Conservation (phyloP, 2,329 filamentous ascomycete genomes). For the Byssothecium circinans region DNA sequence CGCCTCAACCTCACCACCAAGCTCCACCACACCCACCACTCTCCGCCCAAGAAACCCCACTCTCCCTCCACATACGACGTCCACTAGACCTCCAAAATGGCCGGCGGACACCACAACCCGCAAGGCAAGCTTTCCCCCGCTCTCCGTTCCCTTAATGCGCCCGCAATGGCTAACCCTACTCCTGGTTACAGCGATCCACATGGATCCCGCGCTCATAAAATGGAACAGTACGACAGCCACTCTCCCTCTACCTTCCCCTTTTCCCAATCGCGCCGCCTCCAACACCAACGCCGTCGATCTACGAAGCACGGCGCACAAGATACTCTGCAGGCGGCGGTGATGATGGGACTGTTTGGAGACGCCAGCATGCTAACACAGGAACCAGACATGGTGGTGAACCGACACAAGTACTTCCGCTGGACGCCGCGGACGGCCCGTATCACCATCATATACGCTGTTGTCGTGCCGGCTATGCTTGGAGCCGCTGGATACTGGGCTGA, state of each 20-base stretch:
- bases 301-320: no score
- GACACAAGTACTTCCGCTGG: constrained; percentile 96
- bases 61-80: constrained; percentile 5
- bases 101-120: constrained; percentile 28
- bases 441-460: constrained; percentile 73
- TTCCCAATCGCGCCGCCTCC: background rate
- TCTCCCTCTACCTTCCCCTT: constrained; percentile 43
- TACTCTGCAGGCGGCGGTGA: no score
- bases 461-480: constrained; percentile 71
- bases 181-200: constrained; percentile 48
- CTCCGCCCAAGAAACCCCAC: constrained; percentile 10
- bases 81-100: constrained; percentile 28
- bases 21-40: background rate
- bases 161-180: constrained; percentile 26
- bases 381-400: constrained; percentile 77
- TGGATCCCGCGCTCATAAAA: constrained; percentile 60
- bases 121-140: constrained; percentile 15
- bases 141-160: no score
- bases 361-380: constrained; percentile 14
- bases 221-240: constrained; percentile 56
- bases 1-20: background rate
- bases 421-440: constrained; percentile 79
- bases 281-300: no score
- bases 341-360: no score
- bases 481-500: constrained; percentile 79